Percentiles rank a stretch among this genome's conserved stretches.
These are phyloP conservation scores for Xylogone sp. DNA, from an alignment of 2,329 filamentous ascomycete species.

Conservation along the genomic window DNA sequence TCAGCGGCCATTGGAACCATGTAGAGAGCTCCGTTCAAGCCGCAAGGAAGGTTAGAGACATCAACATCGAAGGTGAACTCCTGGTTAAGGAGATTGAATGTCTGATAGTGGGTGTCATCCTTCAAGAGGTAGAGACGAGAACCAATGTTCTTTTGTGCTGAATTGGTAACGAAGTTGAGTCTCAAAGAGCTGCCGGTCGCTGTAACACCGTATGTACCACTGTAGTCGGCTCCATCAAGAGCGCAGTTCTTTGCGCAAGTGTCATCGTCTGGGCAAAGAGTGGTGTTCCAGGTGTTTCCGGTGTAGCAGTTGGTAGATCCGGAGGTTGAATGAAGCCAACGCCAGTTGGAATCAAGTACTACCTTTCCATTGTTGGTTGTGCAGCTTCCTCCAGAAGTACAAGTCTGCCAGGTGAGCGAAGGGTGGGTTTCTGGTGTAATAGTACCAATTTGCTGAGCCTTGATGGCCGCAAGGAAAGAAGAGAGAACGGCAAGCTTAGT, in stretches of 20 bases:
- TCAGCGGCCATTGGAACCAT: constrained; percentile 59
- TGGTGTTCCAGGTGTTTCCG: constrained; percentile 38
- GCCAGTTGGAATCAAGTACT: constrained; percentile 54
- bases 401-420: constrained; percentile 47
- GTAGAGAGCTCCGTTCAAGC: constrained; percentile 70
- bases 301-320: constrained; percentile 34
- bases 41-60: constrained; percentile 63
- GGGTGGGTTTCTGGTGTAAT: constrained; percentile 45
- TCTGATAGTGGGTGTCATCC: constrained; percentile 57
- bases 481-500: constrained; percentile 32
- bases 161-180: constrained; percentile 53
- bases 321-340: constrained; percentile 45
- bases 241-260: constrained; percentile 47
- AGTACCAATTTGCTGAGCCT: constrained; percentile 45
- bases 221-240: constrained; percentile 50
- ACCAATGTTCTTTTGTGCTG: constrained; percentile 43
- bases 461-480: constrained; percentile 37
- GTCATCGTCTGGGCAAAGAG: constrained; percentile 39
- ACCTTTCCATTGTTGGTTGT: constrained; percentile 43
- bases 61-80: constrained; percentile 74
- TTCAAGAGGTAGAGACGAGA: constrained; percentile 63
- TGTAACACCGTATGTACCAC: constrained; percentile 49
- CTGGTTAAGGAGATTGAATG: constrained; percentile 61
- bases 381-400: constrained; percentile 43
- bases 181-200: constrained; percentile 47